Base-by-base conservation (phyloP, 495 filamentous ascomycete species). In the Talaromyces liani region DNA sequence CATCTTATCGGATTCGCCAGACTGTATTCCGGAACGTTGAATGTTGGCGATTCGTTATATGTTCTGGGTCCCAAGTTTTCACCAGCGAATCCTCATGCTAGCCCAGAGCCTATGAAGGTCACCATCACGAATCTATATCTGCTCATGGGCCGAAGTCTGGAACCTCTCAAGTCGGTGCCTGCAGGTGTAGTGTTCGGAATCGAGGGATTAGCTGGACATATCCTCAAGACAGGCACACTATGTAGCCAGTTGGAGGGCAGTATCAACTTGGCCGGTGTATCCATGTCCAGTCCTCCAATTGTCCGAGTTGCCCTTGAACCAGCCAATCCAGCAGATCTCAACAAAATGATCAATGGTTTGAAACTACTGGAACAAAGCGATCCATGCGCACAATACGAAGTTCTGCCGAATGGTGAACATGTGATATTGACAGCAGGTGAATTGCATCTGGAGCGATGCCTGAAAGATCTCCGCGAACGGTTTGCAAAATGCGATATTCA, bases 101-200 rank as follows among this genome's bases (percentile, higher is more conserved):
- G 80, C 34, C 92, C 92, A 0, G 88, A 90, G 64, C 91, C 93
- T 0, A 82, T 88, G 67, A 93, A 93, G 71, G 87, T 93, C 39
- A 92, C 83, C 1, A 87, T 99, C 33, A 93, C 87, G 29, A 90
- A 91, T 5, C 79, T 99, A 20, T 99, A 99, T 75, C 88, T 98
- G 65, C 82, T 99, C 57, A 99, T 99, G 94, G 94, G 94, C 36
- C 83, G 92, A 49, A 87, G 88, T 65, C 81, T 99, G 1, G 94
- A 98, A 68, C 81, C 88, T 0, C 84, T 99, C 3, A 78, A 83
- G 49, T 89, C 89, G 0, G 92, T 98, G 0, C 92, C 94, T 3
- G 93, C 94, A 22, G 94, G 94, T 31, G 92, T 94, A 8, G 90
- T 99, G 8, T 97, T 98, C 70, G 94, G 93, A n/a, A 92, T 99